Conservation (phyloP, 2,329 filamentous ascomycete genomes). For the Seiridium unicorne region DNA sequence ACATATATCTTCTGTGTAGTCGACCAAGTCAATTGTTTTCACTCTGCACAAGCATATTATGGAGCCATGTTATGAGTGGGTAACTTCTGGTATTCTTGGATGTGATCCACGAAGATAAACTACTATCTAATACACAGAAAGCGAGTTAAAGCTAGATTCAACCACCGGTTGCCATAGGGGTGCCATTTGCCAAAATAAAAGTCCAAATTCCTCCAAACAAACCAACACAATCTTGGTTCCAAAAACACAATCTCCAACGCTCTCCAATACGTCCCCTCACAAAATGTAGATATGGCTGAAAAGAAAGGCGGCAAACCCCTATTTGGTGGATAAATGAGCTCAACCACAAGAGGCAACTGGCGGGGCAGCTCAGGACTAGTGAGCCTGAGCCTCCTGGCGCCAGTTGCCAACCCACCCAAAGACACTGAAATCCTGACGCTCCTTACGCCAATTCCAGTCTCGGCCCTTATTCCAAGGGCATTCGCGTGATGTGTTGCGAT, state of each 20-base stretch:
- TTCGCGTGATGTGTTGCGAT: constrained; percentile 42
- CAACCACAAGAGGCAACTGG: constrained; percentile 60
- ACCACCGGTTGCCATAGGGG: constrained; percentile 22
- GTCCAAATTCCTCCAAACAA: constrained; percentile 13
- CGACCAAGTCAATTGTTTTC: background rate
- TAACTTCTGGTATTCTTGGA: constrained; percentile 63
- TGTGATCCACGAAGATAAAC: constrained; percentile 31
- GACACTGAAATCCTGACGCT: constrained; percentile 62
- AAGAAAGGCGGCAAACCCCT: constrained; percentile 20
- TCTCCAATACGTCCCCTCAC: background rate
- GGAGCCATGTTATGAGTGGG: constrained; percentile 47
- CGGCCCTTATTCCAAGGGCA: constrained; percentile 58
- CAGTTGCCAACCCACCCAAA: constrained; percentile 95
- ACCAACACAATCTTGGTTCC: background rate
- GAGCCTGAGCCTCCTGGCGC: constrained; percentile 49
- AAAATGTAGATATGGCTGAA: constrained; percentile 26
- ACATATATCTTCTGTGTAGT: no score
- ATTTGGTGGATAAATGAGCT: constrained; percentile 32
- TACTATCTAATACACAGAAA: constrained; percentile 62
- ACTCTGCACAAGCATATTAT: background rate
- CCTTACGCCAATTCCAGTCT: constrained; percentile 63
- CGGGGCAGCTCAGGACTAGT: constrained; percentile 13
- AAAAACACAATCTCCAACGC: background rate
- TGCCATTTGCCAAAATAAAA: constrained; percentile 22
- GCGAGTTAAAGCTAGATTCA: constrained; percentile 50